Evolutionary conservation across 2,329 filamentous ascomycete genomes (phyloP).

Genomic region (Venturia aucupariae): DNA sequence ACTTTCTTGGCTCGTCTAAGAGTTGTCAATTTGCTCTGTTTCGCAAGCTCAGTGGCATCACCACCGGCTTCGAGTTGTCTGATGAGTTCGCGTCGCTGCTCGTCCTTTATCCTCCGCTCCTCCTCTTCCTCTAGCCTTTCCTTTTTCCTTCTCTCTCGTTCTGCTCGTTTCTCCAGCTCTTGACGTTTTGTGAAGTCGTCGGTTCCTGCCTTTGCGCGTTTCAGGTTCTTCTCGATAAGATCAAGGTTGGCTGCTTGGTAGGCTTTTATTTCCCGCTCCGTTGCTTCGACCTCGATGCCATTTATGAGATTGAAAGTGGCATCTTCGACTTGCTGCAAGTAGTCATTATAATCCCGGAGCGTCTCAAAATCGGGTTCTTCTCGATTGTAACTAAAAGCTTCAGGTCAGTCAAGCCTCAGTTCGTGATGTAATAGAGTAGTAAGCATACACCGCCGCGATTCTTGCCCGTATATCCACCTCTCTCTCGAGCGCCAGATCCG

Average conservation of each 20-base stretch:
- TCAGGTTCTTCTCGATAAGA: conserved; percentile 43
- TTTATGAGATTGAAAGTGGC: conserved; percentile 82
- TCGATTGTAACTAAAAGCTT: conserved; percentile 65
- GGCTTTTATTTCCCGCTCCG: conserved; percentile 48
- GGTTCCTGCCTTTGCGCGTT: conserved; percentile 38
- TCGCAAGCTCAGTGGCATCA: conserved; percentile 46
- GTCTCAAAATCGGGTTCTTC: conserved; percentile 84
- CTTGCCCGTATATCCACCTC: conserved; percentile 85
- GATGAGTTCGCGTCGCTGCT: conserved; percentile 47
- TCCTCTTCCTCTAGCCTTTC: conserved; percentile 56
- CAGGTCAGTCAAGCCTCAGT: conserved; percentile 15
- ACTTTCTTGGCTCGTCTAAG: neutral
- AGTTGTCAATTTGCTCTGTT: conserved; percentile 30
- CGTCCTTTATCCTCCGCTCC: conserved; percentile 39
- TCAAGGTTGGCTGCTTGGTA: conserved; percentile 67
- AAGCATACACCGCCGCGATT: conserved; percentile 42
- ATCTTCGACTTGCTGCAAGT: conserved; percentile 85
- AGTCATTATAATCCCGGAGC: conserved; percentile 79
- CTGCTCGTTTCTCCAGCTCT: conserved; percentile 43
- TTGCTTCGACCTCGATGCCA: conserved; percentile 57
- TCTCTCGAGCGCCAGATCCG: conserved; percentile 76
- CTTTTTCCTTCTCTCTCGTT: conserved; percentile 37
- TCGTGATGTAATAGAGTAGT: neutral
- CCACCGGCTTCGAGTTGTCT: conserved; percentile 56
- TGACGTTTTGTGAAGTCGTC: conserved; percentile 30